These are phyloP conservation scores for Waltiozyma sp. DNA, from an alignment of 1,139 yeast species.

Conservation along the genomic window DNA sequence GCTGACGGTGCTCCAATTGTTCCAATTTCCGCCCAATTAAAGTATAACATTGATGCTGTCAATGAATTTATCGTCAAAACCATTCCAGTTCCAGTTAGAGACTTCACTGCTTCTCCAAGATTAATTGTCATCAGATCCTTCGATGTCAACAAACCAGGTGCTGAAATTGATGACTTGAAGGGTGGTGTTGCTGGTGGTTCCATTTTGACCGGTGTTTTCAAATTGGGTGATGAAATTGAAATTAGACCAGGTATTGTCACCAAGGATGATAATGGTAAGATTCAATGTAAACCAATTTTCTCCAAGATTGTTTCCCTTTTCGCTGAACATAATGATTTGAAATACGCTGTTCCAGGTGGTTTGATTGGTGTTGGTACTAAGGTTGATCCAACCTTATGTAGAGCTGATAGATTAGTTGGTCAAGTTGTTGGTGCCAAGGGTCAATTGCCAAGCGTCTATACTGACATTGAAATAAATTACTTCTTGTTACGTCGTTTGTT, in stretches of 20 bases:
- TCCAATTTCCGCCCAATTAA: conserved; percentile 97
- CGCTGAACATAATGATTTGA: conserved; percentile 96
- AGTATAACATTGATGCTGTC: conserved; percentile 97
- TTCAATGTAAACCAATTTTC: conserved; percentile 92
- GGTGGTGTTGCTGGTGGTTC: conserved; percentile 99
- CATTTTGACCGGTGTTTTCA: conserved; percentile 91
- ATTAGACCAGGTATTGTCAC: conserved; percentile 98
- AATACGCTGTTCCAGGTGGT: conserved; percentile 99
- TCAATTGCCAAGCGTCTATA: conserved; percentile 87
- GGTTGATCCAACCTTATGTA: conserved; percentile 96
- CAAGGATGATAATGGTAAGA: conserved; percentile 84
- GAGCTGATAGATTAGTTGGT: conserved; percentile 98
- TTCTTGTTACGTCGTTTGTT: conserved; percentile 91
- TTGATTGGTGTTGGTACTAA: conserved; percentile 98
- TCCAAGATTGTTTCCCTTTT: conserved; percentile 88
- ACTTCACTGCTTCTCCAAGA: conserved; percentile 86
- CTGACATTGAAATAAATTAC: conserved; percentile 95
- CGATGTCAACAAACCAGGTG: conserved; percentile 98
- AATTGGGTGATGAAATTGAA: conserved; percentile 96
- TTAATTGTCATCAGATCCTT: conserved; percentile 96
- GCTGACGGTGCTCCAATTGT: conserved; percentile 99
- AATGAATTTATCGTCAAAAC: conserved; percentile 92
- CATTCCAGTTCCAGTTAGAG: conserved; percentile 95
- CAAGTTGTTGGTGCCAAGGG: conserved; percentile 98
- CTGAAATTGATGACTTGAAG: conserved; percentile 91